A percentile compares a stretch with the other conserved stretches of the same genome.
Evolutionary conservation across 2,329 filamentous ascomycete genomes (phyloP).

Genomic region (Fusarium buharicum): DNA sequence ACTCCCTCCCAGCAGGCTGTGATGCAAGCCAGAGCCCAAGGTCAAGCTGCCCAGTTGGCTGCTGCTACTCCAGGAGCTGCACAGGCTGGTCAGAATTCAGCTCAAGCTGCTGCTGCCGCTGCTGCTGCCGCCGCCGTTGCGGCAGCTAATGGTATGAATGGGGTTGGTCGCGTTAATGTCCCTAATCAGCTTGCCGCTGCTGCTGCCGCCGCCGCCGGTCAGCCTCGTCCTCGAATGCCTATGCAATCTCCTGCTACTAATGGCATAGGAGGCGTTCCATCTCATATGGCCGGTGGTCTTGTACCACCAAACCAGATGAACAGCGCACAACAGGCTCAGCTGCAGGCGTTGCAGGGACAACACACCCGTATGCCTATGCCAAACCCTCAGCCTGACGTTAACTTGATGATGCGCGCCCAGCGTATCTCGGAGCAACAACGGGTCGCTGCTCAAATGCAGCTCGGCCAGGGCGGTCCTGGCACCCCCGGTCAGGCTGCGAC

Average conservation of each 20-base stretch:
- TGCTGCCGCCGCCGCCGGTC: slow-evolving; percentile 54
- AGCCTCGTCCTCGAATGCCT: slow-evolving; percentile 62
- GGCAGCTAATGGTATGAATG: slow-evolving; percentile 44
- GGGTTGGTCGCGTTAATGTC: slow-evolving; percentile 54
- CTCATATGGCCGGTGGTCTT: slow-evolving; percentile 62
- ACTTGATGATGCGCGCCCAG: slow-evolving; percentile 70
- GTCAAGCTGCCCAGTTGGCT: slow-evolving; percentile 58
- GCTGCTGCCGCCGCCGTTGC: slow-evolving; percentile 36
- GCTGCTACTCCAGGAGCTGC: slow-evolving; percentile 54
- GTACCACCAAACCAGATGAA: slow-evolving; percentile 69
- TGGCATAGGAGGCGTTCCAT: slow-evolving; percentile 59
- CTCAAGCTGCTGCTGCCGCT: slow-evolving; percentile 43
- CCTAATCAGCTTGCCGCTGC: slow-evolving; percentile 59
- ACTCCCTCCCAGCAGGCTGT: slow-evolving; percentile 52
- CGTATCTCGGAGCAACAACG: slow-evolving; percentile 74
- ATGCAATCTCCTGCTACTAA: slow-evolving; percentile 64
- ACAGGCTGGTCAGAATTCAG: slow-evolving; percentile 47
- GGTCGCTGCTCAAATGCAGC: slow-evolving; percentile 61
- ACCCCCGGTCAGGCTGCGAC: slow-evolving; percentile 47
- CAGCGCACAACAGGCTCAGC: slow-evolving; percentile 74
- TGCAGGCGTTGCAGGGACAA: slow-evolving; percentile 68
- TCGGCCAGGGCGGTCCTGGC: slow-evolving; percentile 50
- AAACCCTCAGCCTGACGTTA: slow-evolving; percentile 59
- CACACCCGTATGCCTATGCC: slow-evolving; percentile 68
- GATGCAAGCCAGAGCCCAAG: slow-evolving; percentile 59